These are phyloP conservation scores for Wickerhamomyces bovis DNA, from an alignment of 805 yeast species.

Conservation along the genomic window DNA sequence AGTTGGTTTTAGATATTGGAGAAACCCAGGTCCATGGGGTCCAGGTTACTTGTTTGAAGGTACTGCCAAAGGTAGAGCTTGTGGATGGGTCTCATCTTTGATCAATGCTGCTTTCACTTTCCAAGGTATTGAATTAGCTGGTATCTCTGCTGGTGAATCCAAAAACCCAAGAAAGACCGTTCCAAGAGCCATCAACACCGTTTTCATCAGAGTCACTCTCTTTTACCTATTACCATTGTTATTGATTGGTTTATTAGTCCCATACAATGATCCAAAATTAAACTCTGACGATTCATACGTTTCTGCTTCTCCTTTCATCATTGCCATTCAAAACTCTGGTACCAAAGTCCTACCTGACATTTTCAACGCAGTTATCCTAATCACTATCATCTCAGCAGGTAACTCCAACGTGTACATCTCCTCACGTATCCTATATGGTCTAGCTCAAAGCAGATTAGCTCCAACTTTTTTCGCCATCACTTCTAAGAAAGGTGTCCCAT, in stretches of 20 bases:
- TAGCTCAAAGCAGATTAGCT: constrained; percentile 54
- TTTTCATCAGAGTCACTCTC: constrained; percentile 55
- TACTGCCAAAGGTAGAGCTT: constrained; percentile 48
- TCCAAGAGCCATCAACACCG: constrained; percentile 68
- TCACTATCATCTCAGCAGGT: constrained; percentile 72
- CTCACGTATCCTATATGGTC: constrained; percentile 60
- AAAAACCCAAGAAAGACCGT: constrained; percentile 64
- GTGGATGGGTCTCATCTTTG: constrained; percentile 66
- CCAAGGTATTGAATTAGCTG: constrained; percentile 75
- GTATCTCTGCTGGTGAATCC: constrained; percentile 72
- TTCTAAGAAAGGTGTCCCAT: constrained; percentile 57
- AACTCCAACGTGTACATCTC: constrained; percentile 71
- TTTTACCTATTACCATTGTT: constrained; percentile 62
- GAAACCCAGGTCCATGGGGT: constrained; percentile 74
- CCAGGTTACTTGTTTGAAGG: constrained; percentile 49
- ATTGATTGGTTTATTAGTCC: constrained; percentile 66
- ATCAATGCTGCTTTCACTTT: constrained; percentile 74
- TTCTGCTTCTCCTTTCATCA: constrained; percentile 64
- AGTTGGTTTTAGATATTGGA: constrained; percentile 76
- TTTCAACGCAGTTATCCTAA: constrained; percentile 63
- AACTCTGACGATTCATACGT: constrained; percentile 31
- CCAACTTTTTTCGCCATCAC: constrained; percentile 46
- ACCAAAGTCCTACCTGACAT: constrained; percentile 61
- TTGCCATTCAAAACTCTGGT: constrained; percentile 65
- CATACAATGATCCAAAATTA: constrained; percentile 56